These are phyloP conservation scores for Solanum medicagineum DNA, from an alignment of 257 asterid species.

Conservation along the genomic window DNA sequence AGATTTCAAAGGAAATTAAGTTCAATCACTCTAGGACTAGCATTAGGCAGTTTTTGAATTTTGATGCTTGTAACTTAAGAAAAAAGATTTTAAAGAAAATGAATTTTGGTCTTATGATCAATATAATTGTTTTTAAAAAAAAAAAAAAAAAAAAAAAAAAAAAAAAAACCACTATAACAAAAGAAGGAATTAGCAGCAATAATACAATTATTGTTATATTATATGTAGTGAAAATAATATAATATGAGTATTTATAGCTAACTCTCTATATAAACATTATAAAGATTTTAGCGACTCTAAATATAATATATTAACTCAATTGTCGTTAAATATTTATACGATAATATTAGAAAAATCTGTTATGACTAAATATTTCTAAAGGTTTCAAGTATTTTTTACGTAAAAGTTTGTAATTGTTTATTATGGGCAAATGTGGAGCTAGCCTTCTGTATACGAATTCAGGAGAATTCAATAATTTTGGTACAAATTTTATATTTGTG, in stretches of 20 bases:
- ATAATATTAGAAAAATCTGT: too few relatives aligned
- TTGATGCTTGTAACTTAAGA: neutral
- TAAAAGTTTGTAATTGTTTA: neutral
- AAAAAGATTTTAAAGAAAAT: neutral
- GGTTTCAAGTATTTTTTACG: neutral
- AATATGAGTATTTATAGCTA: too few relatives aligned
- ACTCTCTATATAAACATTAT: too few relatives aligned
- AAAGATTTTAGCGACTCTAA: fast-evolving
- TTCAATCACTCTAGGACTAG: neutral
- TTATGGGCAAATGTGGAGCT: neutral
- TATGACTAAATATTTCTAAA: neutral
- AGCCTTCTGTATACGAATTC: too few relatives aligned
- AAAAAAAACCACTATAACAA: neutral
- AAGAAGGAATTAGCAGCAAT: too few relatives aligned
- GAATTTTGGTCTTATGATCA: neutral
- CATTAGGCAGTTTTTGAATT: neutral
- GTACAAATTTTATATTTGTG: neutral
- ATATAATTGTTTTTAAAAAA: neutral
- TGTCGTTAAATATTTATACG: too few relatives aligned
- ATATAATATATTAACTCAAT: too few relatives aligned
- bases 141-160: too few relatives aligned
- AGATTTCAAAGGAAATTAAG: neutral
- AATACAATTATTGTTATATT: too few relatives aligned
- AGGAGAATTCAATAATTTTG: too few relatives aligned
- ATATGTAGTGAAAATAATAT: too few relatives aligned